phyloP scores from a whole-genome alignment of 345 rosid genomes.

The Dimocarpus longan region DNA sequence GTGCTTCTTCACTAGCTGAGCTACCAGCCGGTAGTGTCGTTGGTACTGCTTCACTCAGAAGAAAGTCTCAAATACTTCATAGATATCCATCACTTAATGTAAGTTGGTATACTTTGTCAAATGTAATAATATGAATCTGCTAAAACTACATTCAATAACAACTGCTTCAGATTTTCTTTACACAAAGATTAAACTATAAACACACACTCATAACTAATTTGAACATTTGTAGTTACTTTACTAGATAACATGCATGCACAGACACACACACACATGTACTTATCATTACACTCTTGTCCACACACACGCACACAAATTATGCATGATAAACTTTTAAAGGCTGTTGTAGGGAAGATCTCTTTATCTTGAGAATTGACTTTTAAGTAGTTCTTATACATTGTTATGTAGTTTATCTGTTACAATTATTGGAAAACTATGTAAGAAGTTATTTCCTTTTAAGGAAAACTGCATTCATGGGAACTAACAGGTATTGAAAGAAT shows the following conservation, averaged over 20 bases:
- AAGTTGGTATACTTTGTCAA: conserved; percentile 23
- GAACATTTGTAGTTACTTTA: background rate
- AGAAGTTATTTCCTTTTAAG: too few relatives aligned
- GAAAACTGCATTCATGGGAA: too few relatives aligned
- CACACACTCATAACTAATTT: background rate
- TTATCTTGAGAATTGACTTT: too few relatives aligned
- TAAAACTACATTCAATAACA: background rate
- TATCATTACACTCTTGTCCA: background rate
- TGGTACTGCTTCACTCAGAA: conserved; percentile 97
- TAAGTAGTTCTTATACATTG: too few relatives aligned
- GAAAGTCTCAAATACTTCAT: conserved; percentile 93
- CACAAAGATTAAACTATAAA: background rate
- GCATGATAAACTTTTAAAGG: too few relatives aligned
- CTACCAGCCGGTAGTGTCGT: conserved; percentile 87
- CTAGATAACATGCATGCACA: background rate
- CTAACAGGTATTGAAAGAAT: too few relatives aligned
- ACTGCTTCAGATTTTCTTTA: conserved; percentile 5
- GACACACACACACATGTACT: background rate
- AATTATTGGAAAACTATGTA: too few relatives aligned
- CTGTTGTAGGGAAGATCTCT: too few relatives aligned
- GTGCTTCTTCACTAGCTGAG: conserved; percentile 65
- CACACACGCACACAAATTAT: too few relatives aligned
- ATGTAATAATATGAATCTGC: background rate
- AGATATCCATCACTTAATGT: conserved; percentile 80
- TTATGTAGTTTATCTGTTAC: background rate